Base-by-base conservation (phyloP, 306 rosid genomes). In the Quercus glauca region DNA sequence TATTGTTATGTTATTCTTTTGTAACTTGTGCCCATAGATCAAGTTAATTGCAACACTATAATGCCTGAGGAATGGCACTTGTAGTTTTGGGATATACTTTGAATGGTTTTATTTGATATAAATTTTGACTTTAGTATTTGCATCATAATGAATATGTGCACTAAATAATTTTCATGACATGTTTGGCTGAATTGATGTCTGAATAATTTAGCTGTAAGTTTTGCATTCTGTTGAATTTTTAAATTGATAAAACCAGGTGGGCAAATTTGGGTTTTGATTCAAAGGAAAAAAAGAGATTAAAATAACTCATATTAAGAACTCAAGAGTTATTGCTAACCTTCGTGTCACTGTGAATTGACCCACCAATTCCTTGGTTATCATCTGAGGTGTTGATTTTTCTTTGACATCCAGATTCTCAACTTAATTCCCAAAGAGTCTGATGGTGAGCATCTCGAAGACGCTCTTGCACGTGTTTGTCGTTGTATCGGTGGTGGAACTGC, bases 391-490 rank as follows among this genome's bases (percentile, higher is more conserved):
- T 55, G 58, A 26, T 52, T 33, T 21, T 10, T 4, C 6, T 80
- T 61, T 73, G 73, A 80, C 75, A 55, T 58, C 57, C 80, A 96
- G 99, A 82, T 96, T 83, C 86, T 96, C 28, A 79, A 60, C 84
- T 56, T 77, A 84, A 93, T 96, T 86, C 99, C 99, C 1, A 87
- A 90, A 85, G 99, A 93, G 79, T 79, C 85, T 37, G 91, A 91
- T 11, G 98, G 99, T n/a, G 99, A 96, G 85, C 71, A 31, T 71
- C 90, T 93, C 68, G 94, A 96, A 82, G 96, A 88, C 61, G 98
- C 99, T 76, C 93, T 96, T 85, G 94, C 96, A 57, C 99, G 99
- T 4, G 96, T 96, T 55, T 78, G 93, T 78, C 90, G 90, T 69
- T 86, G 97, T 56, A 87, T 88, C 37, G 92, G 94, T 83, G 96